Base-by-base conservation (phyloP, 306 rosid genomes). In the Fragaria iinumae region DNA sequence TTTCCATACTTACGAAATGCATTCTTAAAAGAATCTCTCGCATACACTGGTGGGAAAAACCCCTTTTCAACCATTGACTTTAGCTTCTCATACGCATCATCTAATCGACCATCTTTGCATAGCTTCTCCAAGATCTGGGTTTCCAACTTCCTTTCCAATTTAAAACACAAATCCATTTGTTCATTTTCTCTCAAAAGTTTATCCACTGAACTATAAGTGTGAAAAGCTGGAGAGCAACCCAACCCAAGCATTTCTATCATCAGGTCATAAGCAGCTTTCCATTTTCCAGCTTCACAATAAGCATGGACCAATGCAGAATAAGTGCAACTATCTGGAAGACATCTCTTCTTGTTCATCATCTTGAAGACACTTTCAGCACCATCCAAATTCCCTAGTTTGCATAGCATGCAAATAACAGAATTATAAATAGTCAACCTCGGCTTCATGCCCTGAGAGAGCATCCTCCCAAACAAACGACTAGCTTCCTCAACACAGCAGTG, bases 271-370 rank as follows among this genome's bases (percentile, higher is more conserved):
- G 89, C 79, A 73, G 68, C 74, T 59, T 86, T 83, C 91, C 91
- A 89, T 71, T 89, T 84, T 83, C 75, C 75, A 71, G 67, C 83
- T 71, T 83, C 87, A 34, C 85, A 78, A 29, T 89, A 81, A 70
- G 87, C 96, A 63, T 87, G 90, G 82, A 91, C 78, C 81, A 91
- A 67, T n/a, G 88, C 81, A 38, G 81, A 83, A 80, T 87, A 91
- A 4, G 93, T 91, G 36, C 82, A 69, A 81, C 78, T 79, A 81
- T 91, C 91, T 4, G 96, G 90, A 66, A 83, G 55, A 41, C 96
- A 87, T 69, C 93, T 76, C 21, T 89, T 86, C 83, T 74, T 89
- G 78, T 84, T 87, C 96, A 91, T 91, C 38, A 84, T 81, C 76
- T 86, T 85, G 59, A 82, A 89, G 20, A 91, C 90, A 77, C 77